These are phyloP conservation scores for Mycothermus thermophilus DNA, from an alignment of 495 filamentous ascomycete species.

Conservation along the genomic window DNA sequence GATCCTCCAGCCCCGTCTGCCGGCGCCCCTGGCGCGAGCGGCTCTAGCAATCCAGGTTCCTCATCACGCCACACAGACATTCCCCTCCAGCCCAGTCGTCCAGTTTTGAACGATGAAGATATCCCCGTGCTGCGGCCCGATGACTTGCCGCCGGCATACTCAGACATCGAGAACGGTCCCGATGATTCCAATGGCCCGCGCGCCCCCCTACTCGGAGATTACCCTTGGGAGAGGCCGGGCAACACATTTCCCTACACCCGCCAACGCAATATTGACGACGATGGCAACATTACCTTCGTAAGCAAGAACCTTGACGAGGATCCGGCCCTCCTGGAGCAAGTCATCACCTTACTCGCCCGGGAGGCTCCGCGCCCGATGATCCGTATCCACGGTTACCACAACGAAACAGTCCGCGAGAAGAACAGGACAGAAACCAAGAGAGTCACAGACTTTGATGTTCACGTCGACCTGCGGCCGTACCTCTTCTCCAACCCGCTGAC, in stretches of 20 bases:
- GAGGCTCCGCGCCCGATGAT: constrained; percentile 34
- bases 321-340: constrained; percentile 26
- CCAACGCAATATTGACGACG: neutral
- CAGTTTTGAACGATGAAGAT: constrained; percentile 24
- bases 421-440: constrained; percentile 30
- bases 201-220: neutral
- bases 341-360: constrained; percentile 27
- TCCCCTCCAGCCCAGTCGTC: too few species aligned
- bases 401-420: constrained; percentile 28
- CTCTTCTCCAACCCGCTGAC: constrained; percentile 28
- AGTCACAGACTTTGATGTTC: constrained; percentile 39
- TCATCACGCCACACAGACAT: too few species aligned
- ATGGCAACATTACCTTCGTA: constrained; percentile 15
- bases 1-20: too few species aligned
- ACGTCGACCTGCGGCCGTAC: constrained; percentile 35
- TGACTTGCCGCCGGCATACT: constrained; percentile 25
- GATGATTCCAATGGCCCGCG: constrained; percentile 1
- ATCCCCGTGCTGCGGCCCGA: constrained; percentile 18
- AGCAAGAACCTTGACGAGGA: constrained; percentile 26
- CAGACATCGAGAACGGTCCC: constrained; percentile 11
- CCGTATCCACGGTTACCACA: constrained; percentile 37
- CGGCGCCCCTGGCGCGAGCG: too few species aligned
- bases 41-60: too few species aligned
- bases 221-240: too few species aligned
- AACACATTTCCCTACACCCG: neutral